These are phyloP conservation scores for Sugiyamaella chiloensis DNA, from an alignment of 805 yeast genomes.

Conservation along the genomic window DNA sequence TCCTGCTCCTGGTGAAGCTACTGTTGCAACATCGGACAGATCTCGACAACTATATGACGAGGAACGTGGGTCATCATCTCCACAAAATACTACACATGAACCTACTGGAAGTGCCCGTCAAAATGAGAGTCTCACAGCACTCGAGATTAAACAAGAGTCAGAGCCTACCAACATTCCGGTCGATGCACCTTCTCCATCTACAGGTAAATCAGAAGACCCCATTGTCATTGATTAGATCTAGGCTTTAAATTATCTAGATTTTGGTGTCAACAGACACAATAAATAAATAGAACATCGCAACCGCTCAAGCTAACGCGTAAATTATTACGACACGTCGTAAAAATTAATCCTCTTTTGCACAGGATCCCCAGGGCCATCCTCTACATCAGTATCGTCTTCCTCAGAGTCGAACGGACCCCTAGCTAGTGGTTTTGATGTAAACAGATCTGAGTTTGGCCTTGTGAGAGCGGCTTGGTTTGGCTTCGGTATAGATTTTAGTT, in stretches of 20 bases:
- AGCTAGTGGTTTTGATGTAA: not conserved
- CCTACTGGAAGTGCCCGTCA: constrained; percentile 9
- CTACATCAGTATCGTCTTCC: constrained; percentile 16
- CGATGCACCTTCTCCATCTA: not conserved
- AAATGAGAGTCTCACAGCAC: constrained; percentile 12
- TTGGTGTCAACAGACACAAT: not conserved
- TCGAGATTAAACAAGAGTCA: not conserved
- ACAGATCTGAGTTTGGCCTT: constrained; percentile 1
- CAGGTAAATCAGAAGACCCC: not conserved
- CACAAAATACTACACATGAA: not conserved
- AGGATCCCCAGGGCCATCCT: constrained; percentile 4
- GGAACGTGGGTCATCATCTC: not conserved
- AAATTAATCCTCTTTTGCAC: not conserved
- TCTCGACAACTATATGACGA: constrained; percentile 1
- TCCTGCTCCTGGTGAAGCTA: not conserved
- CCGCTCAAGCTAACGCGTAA: no score
- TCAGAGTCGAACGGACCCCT: constrained; percentile 9
- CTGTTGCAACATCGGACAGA: not conserved
- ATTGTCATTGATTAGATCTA: constrained; percentile 8
- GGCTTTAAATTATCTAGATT: no score
- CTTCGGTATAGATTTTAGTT: not conserved
- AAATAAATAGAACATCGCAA: no score
- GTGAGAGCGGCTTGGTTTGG: not conserved
- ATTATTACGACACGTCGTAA: not conserved
- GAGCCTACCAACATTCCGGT: not conserved